Conservation (phyloP, 768 basidiomycete genomes). For the Podaxis sp. region DNA sequence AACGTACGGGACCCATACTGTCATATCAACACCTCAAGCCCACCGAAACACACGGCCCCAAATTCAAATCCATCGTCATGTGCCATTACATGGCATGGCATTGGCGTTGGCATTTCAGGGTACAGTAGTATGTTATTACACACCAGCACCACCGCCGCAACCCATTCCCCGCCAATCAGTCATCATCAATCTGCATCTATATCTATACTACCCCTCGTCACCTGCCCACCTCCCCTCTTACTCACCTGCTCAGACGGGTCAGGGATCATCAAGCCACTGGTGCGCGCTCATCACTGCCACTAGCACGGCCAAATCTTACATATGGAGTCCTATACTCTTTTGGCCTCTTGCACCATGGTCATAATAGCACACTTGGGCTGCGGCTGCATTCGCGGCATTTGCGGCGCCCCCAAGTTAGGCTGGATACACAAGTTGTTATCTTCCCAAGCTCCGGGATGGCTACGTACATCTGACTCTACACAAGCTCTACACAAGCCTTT, state of each 20-base stretch:
- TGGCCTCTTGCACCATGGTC: neutral
- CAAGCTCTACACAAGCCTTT: neutral
- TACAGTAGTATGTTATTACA: neutral
- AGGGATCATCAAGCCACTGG: slow-evolving; percentile 1
- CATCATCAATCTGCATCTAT: slow-evolving; percentile 5
- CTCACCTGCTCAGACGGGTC: neutral
- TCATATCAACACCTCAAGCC: neutral
- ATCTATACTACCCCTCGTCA: slow-evolving; percentile 1
- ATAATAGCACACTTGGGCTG: neutral
- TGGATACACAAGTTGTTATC: neutral
- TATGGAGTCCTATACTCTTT: slow-evolving; percentile 1
- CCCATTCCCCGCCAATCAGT: neutral
- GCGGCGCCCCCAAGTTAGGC: neutral
- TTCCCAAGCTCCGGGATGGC: neutral
- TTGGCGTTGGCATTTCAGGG: neutral
- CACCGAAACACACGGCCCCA: neutral
- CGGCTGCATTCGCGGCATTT: neutral
- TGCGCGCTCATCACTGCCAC: slow-evolving; percentile 2
- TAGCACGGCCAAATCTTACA: slow-evolving; percentile 4
- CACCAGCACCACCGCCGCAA: slow-evolving; percentile 5
- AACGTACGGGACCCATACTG: neutral
- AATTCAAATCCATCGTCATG: neutral
- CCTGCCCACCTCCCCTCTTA: neutral
- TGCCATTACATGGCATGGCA: neutral
- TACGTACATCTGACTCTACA: neutral